Conservation (phyloP, 345 rosid genomes). For the Arabis alpina region DNA sequence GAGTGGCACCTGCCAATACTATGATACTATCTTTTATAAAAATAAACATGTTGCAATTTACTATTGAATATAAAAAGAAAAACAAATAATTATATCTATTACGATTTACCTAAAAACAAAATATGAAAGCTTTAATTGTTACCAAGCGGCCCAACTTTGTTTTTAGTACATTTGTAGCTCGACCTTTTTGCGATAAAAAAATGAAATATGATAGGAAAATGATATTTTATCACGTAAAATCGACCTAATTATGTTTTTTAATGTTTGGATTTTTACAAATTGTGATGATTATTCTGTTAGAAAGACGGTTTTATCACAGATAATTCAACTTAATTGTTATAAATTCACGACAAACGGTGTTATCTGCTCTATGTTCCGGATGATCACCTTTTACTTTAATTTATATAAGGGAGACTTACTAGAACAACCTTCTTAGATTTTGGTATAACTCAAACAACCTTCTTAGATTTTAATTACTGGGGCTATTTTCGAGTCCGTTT, state of each 20-base stretch:
- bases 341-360: too few species aligned
- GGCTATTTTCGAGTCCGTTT: too few species aligned
- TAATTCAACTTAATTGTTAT: too few species aligned
- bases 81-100: not conserved
- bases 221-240: not conserved
- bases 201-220: not conserved
- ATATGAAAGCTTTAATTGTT: conserved; percentile 11
- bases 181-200: not conserved
- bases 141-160: conserved; percentile 19
- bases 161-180: not conserved
- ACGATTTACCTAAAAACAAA: conserved; percentile 3
- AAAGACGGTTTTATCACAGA: too few species aligned
- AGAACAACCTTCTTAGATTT: too few species aligned
- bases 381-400: too few species aligned
- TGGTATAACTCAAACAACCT: too few species aligned
- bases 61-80: conserved; percentile 11
- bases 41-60: conserved; percentile 17
- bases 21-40: not conserved
- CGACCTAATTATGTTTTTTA: not conserved
- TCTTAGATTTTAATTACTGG: too few species aligned
- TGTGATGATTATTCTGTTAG: too few species aligned
- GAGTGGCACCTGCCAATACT: conserved; percentile 18
- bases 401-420: too few species aligned
- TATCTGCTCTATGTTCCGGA: too few species aligned
- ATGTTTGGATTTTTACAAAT: too few species aligned